Evolutionary conservation across 768 basidiomycete genomes (phyloP).

Genomic region (Pulveroboletus frians): DNA sequence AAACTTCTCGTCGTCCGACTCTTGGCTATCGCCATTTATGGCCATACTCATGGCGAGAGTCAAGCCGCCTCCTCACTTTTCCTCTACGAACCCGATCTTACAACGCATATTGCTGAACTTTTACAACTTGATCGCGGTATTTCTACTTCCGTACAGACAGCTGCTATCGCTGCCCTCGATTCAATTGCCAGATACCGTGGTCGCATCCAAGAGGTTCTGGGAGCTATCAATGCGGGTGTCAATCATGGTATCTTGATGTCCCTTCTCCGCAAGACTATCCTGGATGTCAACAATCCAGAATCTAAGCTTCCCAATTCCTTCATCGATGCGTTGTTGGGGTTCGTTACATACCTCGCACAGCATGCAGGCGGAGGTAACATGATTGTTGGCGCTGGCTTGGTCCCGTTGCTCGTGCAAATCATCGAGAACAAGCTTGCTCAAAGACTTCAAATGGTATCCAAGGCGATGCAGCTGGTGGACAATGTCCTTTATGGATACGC

Average conservation of each 20-base stretch:
- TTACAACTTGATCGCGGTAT: constrained; percentile 75
- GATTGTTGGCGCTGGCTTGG: constrained; percentile 90
- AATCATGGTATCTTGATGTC: constrained; percentile 95
- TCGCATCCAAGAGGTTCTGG: constrained; percentile 81
- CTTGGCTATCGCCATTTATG: constrained; percentile 86
- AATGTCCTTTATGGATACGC: constrained; percentile 86
- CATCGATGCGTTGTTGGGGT: constrained; percentile 78
- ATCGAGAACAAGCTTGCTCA: constrained; percentile 71
- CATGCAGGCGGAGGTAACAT: constrained; percentile 84
- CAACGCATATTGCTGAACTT: constrained; percentile 83
- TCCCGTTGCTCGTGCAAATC: constrained; percentile 84
- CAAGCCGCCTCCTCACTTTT: constrained; percentile 79
- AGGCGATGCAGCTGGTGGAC: constrained; percentile 89
- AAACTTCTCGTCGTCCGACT: constrained; percentile 79
- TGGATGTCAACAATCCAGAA: constrained; percentile 61
- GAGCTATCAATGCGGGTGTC: constrained; percentile 89
- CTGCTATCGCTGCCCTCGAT: constrained; percentile 86
- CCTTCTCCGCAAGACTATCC: constrained; percentile 74
- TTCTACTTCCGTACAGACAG: constrained; percentile 69
- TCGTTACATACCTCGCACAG: constrained; percentile 83
- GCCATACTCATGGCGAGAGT: constrained; percentile 77
- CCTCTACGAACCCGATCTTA: constrained; percentile 91
- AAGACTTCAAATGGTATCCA: constrained; percentile 74
- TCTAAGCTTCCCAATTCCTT: constrained; percentile 68
- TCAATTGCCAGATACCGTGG: constrained; percentile 80